Base-by-base conservation (phyloP, 768 basidiomycete species). In the Boletus subcaerulescens region DNA sequence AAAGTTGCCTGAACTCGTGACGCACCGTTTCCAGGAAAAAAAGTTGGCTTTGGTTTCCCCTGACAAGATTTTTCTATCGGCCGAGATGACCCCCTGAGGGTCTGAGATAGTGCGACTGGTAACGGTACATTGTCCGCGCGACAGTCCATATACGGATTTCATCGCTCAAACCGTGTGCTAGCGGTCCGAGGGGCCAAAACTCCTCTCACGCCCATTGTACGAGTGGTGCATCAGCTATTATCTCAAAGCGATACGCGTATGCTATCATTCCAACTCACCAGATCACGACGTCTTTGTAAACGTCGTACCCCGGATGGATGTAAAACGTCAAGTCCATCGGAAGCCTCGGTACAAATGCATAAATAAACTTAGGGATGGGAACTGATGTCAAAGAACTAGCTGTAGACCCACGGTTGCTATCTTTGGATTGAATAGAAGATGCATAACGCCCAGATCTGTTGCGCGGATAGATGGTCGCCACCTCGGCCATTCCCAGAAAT, bases 371-470 rank as follows among this genome's bases (percentile, higher is more conserved):
- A 35, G 43, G 22, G 44, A 53, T 57, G 59, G 26, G 60, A 61
- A 57, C 31, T 43, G 41, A 47, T 56, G 20, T 42, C 32, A 18
- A 18, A 36, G 45, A 31, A 43, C 3, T 14, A 22, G 31, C 13
- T 38, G 11, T 3, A 45, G 31, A 47, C 57, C 40, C 52, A 64
- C 44, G 58, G 44, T 36, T 49, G 33, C 50, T 47, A 60, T 61
- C 58, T 61, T 61, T 48, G n/a, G 50, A 50, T 40, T 33, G 48
- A 36, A 50, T 20, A 45, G 11, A 42, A 33, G 44, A 44, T 33
- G 17, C 10, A 43, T 17, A 17, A 47, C 26, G 32, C 29, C 31
- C 40, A 35, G 60, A 57, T 56, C 26, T 32, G 38, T 45, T 22
- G 42, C 38, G 44, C 36, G 18, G 14, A 32, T 3, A 48, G 52